Conservation (phyloP, 2,329 filamentous ascomycete species). For the Venturiaceae sp. region DNA sequence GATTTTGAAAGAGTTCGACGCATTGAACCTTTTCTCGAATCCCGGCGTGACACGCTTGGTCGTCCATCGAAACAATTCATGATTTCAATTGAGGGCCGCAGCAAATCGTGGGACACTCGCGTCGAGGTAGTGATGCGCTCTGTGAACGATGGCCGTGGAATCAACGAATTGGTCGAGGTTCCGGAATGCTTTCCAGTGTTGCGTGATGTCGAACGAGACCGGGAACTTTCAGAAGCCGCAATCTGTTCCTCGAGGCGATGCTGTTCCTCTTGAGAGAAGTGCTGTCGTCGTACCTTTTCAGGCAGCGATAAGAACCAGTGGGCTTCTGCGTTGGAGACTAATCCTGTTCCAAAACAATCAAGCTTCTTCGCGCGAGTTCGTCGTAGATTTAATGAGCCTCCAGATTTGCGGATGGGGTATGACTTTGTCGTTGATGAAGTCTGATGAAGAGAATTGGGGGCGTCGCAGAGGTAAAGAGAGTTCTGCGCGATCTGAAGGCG, state of each 20-base stretch:
- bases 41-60: not conserved
- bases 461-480: conserved; percentile 16
- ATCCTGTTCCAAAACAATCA: conserved; percentile 18
- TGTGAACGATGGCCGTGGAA: not conserved
- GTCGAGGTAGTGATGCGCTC: not conserved
- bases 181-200: not conserved
- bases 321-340: conserved; percentile 45
- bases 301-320: conserved; percentile 62
- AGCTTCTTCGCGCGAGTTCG: conserved; percentile 3
- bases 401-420: not conserved
- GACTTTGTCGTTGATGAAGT: conserved; percentile 8
- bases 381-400: not conserved
- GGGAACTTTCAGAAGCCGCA: not conserved
- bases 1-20: not conserved
- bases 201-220: not conserved
- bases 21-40: not conserved
- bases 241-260: not conserved
- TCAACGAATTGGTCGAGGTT: not conserved
- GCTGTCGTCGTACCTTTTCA: conserved; percentile 60
- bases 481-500: conserved; percentile 55
- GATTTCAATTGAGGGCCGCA: not conserved
- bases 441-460: conserved; percentile 15
- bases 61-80: conserved; percentile 7
- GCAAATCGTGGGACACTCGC: not conserved
- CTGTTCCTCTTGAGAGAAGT: conserved; percentile 65